phyloP scores from a whole-genome alignment of 345 rosid genomes.

The Camelina hispida region DNA sequence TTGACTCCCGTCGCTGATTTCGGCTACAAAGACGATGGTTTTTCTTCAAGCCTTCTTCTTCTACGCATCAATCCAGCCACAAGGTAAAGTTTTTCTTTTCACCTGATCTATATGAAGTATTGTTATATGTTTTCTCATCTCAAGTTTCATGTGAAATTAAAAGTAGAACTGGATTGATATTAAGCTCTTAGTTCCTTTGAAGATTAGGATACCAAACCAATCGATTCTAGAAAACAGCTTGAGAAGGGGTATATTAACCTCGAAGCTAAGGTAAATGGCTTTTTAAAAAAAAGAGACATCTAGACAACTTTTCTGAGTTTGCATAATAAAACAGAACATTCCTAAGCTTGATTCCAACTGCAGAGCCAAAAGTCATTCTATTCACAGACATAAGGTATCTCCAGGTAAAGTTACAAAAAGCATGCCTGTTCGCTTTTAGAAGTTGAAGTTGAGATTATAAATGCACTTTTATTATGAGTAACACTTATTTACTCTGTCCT shows the following conservation, averaged over 20 bases:
- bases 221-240: conserved; percentile 49
- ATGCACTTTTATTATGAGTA: not conserved
- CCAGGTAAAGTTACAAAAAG: conserved; percentile 52
- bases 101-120: conserved; percentile 21
- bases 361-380: conserved; percentile 51
- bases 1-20: no score
- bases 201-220: conserved; percentile 40
- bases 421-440: not conserved
- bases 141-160: conserved; percentile 14
- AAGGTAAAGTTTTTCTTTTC: conserved; percentile 55
- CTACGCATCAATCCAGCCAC: conserved; percentile 53
- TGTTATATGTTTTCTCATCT: conserved; percentile 3
- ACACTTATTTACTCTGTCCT: not conserved
- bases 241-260: conserved; percentile 72
- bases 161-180: conserved; percentile 11
- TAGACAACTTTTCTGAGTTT: conserved; percentile 1
- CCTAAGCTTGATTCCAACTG: conserved; percentile 16
- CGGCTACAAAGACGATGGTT: no score
- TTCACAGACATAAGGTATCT: conserved; percentile 54
- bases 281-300: not conserved
- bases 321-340: conserved; percentile 15
- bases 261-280: conserved; percentile 67
- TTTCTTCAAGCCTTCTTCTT: no score
- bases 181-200: not conserved
- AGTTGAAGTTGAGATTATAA: not conserved